Percentiles rank a stretch among this genome's conserved stretches.
Conservation (phyloP, 192 early-diverging fungal genomes). For the Coemansia sp. region DNA sequence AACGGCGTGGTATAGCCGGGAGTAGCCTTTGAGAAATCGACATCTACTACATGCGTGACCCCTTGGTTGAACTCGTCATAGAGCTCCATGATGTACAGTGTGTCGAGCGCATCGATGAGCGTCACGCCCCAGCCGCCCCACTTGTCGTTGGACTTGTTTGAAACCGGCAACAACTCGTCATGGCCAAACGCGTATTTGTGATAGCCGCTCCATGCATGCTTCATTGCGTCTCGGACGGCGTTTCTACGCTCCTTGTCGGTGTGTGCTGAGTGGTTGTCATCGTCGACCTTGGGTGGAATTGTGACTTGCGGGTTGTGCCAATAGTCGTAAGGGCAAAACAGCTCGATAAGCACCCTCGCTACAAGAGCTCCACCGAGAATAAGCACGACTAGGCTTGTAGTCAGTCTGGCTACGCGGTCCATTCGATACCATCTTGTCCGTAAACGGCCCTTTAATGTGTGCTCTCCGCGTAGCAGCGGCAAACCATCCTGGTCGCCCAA, state of each 20-base stretch:
- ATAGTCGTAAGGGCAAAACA: constrained; percentile 37
- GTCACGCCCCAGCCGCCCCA: constrained; percentile 65
- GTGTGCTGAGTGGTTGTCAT: constrained; percentile 19
- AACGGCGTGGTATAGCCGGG: constrained; percentile 61
- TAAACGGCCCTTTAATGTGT: constrained; percentile 26
- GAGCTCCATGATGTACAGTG: constrained; percentile 84
- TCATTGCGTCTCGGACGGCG: constrained; percentile 49
- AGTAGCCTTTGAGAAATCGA: constrained; percentile 62
- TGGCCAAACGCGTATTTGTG: constrained; percentile 49
- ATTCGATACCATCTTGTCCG: constrained; percentile 35
- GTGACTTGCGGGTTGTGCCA: constrained; percentile 41
- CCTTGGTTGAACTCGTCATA: constrained; percentile 78
- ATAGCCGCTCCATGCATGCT: constrained; percentile 57
- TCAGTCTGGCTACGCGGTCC: constrained; percentile 37
- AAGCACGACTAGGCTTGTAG: constrained; percentile 25
- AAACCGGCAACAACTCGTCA: constrained; percentile 56
- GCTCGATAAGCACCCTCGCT: constrained; percentile 32
- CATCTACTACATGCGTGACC: constrained; percentile 63
- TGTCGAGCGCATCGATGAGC: constrained; percentile 88
- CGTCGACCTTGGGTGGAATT: constrained; percentile 32
- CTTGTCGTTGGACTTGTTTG: constrained; percentile 46
- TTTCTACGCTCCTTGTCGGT: constrained; percentile 40
- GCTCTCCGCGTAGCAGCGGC: constrained; percentile 27
- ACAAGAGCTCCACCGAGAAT: constrained; percentile 23
- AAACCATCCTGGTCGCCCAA: constrained; percentile 18